Evolutionary conservation across 176 grass and related monocot genomes (phyloP).

Genomic region (Oryza coarctata): DNA sequence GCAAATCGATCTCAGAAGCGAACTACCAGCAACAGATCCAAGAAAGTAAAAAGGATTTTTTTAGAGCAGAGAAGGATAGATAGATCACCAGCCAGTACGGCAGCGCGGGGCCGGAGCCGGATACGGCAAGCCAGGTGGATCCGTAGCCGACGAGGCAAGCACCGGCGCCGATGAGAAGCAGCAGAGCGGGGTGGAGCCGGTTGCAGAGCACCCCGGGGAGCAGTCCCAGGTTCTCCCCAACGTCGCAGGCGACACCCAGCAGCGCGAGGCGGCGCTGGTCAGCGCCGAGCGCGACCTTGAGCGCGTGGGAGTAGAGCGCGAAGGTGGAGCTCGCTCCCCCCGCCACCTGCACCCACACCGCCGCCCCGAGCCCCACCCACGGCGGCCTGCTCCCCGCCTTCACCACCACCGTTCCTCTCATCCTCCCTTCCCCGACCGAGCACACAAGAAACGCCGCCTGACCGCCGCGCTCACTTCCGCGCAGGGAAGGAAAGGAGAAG

Average conservation of each 20-base stretch:
- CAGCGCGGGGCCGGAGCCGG: constrained; percentile 40
- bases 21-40: not conserved
- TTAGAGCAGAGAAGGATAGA: not conserved
- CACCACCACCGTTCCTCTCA: constrained; percentile 41
- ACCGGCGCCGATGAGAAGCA: constrained; percentile 65
- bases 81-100: constrained; percentile 71
- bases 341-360: constrained; percentile 82
- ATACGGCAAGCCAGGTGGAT: constrained; percentile 56
- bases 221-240: constrained; percentile 82
- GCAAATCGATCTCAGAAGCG: not conserved
- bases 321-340: constrained; percentile 71
- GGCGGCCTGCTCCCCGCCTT: constrained; percentile 91
- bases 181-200: constrained; percentile 69
- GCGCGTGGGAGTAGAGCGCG: constrained; percentile 89
- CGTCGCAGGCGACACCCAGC: constrained; percentile 86
- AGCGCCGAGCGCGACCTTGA: constrained; percentile 60
- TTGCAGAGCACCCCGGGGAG: constrained; percentile 82
- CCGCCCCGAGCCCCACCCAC: constrained; percentile 72
- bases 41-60: not conserved
- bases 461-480: too few species aligned
- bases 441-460: too few species aligned
- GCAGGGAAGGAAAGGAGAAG: too few species aligned
- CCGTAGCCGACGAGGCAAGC: constrained; percentile 67
- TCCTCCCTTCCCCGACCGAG: not conserved
- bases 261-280: constrained; percentile 80